Conservation (phyloP, 495 filamentous ascomycete genomes). For the Baudoinia panamericana region DNA sequence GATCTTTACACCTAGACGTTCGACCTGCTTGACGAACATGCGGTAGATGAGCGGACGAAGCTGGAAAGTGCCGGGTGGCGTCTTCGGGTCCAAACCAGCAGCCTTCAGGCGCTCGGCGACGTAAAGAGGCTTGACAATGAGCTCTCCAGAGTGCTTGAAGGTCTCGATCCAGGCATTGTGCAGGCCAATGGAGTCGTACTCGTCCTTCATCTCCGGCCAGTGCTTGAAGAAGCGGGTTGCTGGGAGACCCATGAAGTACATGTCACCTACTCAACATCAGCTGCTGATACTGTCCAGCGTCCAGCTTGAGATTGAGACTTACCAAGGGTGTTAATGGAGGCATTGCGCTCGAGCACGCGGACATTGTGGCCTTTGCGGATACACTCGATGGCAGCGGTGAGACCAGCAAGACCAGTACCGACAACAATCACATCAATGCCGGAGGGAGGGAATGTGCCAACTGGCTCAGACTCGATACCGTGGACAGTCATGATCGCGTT, state of each 20-base stretch:
- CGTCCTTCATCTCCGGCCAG: conserved; percentile 19
- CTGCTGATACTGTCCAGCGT: neutral
- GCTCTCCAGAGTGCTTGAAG: conserved; percentile 17
- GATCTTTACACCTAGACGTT: conserved; percentile 38
- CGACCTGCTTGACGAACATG: conserved; percentile 43
- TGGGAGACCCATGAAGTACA: conserved; percentile 18
- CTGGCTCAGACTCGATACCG: conserved; percentile 19
- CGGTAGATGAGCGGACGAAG: conserved; percentile 41
- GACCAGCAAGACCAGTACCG: conserved; percentile 49
- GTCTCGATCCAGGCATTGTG: conserved; percentile 17
- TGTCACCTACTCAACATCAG: conserved; percentile 9
- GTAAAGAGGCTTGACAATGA: conserved; percentile 17
- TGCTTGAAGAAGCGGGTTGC: conserved; percentile 16
- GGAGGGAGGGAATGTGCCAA: conserved; percentile 25
- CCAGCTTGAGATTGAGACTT: neutral
- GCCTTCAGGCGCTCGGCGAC: conserved; percentile 16
- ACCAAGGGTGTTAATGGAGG: conserved; percentile 24
- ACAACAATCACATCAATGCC: conserved; percentile 50
- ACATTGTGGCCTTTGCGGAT: conserved; percentile 51
- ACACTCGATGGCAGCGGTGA: conserved; percentile 52
- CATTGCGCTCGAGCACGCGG: conserved; percentile 39
- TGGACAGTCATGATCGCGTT: conserved; percentile 7
- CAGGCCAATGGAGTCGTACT: conserved; percentile 14
- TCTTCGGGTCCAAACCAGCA: conserved; percentile 18
- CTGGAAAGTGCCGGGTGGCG: conserved; percentile 29